phyloP scores from a whole-genome alignment of 179 eudicot genomes.

The Gypsophila paniculata region DNA sequence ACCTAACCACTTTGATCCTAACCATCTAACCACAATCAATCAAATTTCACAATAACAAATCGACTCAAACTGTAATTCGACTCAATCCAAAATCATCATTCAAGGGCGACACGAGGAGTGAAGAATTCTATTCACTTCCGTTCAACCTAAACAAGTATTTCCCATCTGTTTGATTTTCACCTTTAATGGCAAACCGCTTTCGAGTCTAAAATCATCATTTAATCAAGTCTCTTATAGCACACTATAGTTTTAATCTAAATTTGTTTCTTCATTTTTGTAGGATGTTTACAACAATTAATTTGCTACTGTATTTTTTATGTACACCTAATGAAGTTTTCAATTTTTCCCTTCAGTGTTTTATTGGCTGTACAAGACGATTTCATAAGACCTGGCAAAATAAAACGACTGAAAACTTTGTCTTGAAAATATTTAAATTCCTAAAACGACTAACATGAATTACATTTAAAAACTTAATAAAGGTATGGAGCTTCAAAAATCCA shows the following conservation, averaged over 20 bases:
- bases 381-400: no score
- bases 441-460: no score
- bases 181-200: not conserved
- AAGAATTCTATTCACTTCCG: constrained; percentile 82
- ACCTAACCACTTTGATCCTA: no score
- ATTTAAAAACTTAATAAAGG: no score
- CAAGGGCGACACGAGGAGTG: constrained; percentile 74
- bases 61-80: no score
- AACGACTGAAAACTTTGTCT: no score
- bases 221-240: constrained; percentile 14
- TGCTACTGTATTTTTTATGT: constrained; percentile 29
- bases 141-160: constrained; percentile 88
- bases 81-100: no score
- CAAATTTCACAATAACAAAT: no score
- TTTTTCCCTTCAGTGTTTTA: constrained; percentile 19
- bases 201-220: not conserved
- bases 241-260: constrained; percentile 35
- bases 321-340: constrained; percentile 25
- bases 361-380: not conserved
- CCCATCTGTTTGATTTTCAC: constrained; percentile 59
- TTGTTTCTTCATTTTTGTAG: constrained; percentile 32
- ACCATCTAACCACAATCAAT: no score
- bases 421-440: no score
- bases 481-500: no score
- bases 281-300: constrained; percentile 33